Base-by-base conservation (phyloP, 2,329 filamentous ascomycete genomes). In the Apiospora arundinis region DNA sequence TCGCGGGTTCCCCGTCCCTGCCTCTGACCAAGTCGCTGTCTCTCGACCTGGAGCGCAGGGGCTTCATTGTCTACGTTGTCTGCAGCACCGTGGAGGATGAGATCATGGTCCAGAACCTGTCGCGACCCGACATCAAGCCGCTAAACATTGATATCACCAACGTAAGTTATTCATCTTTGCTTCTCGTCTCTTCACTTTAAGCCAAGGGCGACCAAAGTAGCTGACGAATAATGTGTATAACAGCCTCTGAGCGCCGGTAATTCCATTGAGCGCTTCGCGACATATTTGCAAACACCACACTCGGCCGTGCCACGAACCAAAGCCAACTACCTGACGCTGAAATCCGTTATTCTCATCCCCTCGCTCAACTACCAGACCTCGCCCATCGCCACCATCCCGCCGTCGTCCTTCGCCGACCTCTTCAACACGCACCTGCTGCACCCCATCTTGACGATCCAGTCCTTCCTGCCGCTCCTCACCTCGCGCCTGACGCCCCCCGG, bases 21-120 rank as follows among this genome's bases (percentile, higher is more conserved):
- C 93, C 95, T 21, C 87, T 98, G 78, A 95, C 94, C 8, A 92
- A 92, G 77, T 94, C 94, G 14, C 85, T 98, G 70, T 91, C 94
- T 2, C 83, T 95, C 67, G 96, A 99, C 79, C 86, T 99, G 75
- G 96, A 98, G 83, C 88, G 95, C 72, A 90, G 95, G 74, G 96
- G 96, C 5, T 98, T 97, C 81, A 93, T 98, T 73, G 94, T 98
- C 70, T 99, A 95, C 81, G 87, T 99, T 72, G 93, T 97, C 0
- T 95, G 95, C 77, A 92, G 91, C 74, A 94, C 91, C n/a, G 84
- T 91, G 72, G 93, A 97, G 77, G 95, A 98, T 75, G 95, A 98
- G 80, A 87, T 91, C 46, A 84, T 92, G 74, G 91, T 98, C 18
- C 90, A 93, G 72, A 88, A 90, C 72, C 89, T 97, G 80, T 88